phyloP scores from a whole-genome alignment of 345 rosid genomes.

The Viola odorata region DNA sequence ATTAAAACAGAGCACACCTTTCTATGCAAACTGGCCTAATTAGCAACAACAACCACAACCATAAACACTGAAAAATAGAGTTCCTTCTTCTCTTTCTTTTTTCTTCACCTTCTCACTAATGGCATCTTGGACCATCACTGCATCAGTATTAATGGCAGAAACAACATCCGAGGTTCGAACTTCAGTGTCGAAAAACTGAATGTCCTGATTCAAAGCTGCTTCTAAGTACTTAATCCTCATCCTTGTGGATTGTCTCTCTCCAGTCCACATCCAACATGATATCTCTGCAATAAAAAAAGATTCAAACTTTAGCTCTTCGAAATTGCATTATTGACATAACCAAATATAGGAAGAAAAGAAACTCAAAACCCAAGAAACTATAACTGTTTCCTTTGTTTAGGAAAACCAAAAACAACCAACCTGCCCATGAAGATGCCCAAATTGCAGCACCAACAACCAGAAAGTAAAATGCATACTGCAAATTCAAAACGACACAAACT shows the following conservation, averaged over 20 bases:
- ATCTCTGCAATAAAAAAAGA: constrained; percentile 51
- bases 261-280: constrained; percentile 99
- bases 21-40: not conserved
- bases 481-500: constrained; percentile 6
- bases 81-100: not conserved
- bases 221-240: constrained; percentile 96
- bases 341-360: constrained; percentile 1
- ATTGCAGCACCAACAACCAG: constrained; percentile 97
- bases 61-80: not conserved
- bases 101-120: constrained; percentile 86
- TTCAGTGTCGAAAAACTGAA: constrained; percentile 87
- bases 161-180: constrained; percentile 94
- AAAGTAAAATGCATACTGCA: constrained; percentile 94
- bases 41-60: constrained; percentile 10
- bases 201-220: constrained; percentile 91
- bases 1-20: constrained; percentile 7
- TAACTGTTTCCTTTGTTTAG: not conserved
- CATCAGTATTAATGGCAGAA: constrained; percentile 82
- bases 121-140: constrained; percentile 97
- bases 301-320: constrained; percentile 4
- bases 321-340: not conserved
- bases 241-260: constrained; percentile 94
- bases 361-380: constrained; percentile 2
- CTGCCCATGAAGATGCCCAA: constrained; percentile 99
- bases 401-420: constrained; percentile 22